Evolutionary conservation across 805 yeast species (phyloP), one percentile per base, ranked within the genome.

Genomic region (Starmerella vaccinii): DNA sequence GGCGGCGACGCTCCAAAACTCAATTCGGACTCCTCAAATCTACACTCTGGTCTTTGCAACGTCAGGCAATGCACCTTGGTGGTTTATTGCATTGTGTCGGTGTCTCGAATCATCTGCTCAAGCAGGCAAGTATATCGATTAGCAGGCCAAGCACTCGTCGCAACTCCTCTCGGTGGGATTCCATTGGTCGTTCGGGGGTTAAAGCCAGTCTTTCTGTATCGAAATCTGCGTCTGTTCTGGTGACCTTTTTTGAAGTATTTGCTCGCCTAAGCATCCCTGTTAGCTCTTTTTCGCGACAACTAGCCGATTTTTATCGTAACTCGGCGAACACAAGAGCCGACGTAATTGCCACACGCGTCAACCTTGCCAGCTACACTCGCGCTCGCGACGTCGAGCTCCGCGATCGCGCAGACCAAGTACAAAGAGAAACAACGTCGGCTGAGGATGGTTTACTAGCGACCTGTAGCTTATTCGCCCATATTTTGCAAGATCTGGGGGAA

Each of bases 391-490:
- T 19, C 1, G 46, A 41, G 22, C 45, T 50, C 40, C 39, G 39
- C 2, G 29, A 41, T 15, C 18, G 15, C 23, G 18, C 23, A 38
- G 46, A 47, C 5, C 33, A 18, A 6, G 24, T 23, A 6, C 23
- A 26, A 2, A 41, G 13, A 5, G 47, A 8, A 71, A 37, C 75
- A 72, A 53, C 26, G 2, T 72, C 81, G 1, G 82, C 80, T 53
- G 83, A 81, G 58, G 94, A 84, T 65, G 88, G 83, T 57, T 82
- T 84, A 3, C 84, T 89, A 1, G 94, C 95, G 0, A 76, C 84
- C 42, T 84, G 92, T 68, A 90, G 89, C 1, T 83, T 84, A 62
- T 84, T 84, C 61, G 73, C 89, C 1, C 76, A 80, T 32, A 71
- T 83, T 22, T 62, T 86, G 34, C 75, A 77, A 2, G 77, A 82